Evolutionary conservation across 371 early-diverging fungal genomes (phyloP).

Genomic region (Rhizopus stolonifer): DNA sequence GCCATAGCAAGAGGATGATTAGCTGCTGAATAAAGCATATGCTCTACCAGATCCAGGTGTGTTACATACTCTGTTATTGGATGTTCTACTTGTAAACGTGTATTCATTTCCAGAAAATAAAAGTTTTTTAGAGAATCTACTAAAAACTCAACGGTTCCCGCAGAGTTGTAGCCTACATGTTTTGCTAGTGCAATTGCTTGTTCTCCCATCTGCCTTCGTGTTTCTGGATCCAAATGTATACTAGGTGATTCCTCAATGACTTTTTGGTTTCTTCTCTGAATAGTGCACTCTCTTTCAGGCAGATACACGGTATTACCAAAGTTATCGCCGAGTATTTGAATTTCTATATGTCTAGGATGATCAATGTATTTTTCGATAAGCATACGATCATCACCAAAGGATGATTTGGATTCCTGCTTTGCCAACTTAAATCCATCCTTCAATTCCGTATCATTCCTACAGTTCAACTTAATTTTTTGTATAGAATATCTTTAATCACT

Average conservation of each 20-base stretch:
- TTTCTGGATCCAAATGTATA: conserved; percentile 60
- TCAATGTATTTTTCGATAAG: conserved; percentile 92
- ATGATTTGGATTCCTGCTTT: conserved; percentile 75
- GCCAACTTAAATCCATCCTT: conserved; percentile 79
- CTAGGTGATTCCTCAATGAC: conserved; percentile 81
- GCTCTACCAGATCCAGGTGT: conserved; percentile 91
- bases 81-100: conserved; percentile 94
- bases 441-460: conserved; percentile 64
- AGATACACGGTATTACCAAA: conserved; percentile 78
- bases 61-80: conserved; percentile 96
- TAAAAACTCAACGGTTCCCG: conserved; percentile 79
- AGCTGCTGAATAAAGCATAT: conserved; percentile 82
- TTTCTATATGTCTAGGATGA: conserved; percentile 81
- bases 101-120: conserved; percentile 91
- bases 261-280: conserved; percentile 91
- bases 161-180: conserved; percentile 82
- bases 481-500: too few species aligned
- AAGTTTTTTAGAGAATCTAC: conserved; percentile 67
- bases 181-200: conserved; percentile 80
- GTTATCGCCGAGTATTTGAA: conserved; percentile 81
- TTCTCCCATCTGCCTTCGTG: conserved; percentile 79
- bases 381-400: conserved; percentile 86
- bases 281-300: conserved; percentile 90
- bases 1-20: conserved; percentile 57
- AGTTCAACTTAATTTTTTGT: too few species aligned